Conservation (phyloP, 1,284 basidiomycete genomes). For the Trichosporon sp. region DNA sequence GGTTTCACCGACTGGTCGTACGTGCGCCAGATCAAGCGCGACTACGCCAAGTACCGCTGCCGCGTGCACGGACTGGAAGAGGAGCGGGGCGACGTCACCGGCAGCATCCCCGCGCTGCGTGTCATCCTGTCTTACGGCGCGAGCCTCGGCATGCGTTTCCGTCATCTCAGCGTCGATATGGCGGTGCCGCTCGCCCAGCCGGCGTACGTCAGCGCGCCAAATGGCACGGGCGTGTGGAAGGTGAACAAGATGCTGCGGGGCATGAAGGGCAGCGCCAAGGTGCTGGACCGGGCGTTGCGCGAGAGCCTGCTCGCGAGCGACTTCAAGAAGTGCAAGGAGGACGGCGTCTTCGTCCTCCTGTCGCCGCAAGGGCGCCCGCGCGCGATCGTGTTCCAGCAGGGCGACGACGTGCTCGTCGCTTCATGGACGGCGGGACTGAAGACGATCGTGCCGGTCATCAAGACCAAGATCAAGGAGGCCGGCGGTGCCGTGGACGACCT, state of each 20-base stretch:
- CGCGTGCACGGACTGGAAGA: not conserved
- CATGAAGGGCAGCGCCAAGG: not conserved
- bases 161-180: constrained; percentile 1
- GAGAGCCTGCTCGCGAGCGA: not conserved
- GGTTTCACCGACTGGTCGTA: not conserved
- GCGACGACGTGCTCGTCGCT: not conserved
- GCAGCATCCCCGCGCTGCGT: not conserved
- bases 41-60: not conserved
- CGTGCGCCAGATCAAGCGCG: not conserved
- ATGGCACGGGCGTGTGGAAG: not conserved
- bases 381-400: not conserved
- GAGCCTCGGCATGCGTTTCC: not conserved
- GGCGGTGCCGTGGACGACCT: not conserved
- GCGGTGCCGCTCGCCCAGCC: not conserved
- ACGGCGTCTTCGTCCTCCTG: not conserved
- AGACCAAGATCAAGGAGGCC: not conserved
- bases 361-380: not conserved
- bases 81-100: not conserved
- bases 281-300: not conserved
- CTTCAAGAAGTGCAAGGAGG: constrained; percentile 5
- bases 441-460: constrained; percentile 1
- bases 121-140: not conserved
- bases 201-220: not conserved
- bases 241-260: not conserved
- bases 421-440: not conserved